phyloP scores from a whole-genome alignment of 2,329 filamentous ascomycete species.

The Corynespora cassiicola region DNA sequence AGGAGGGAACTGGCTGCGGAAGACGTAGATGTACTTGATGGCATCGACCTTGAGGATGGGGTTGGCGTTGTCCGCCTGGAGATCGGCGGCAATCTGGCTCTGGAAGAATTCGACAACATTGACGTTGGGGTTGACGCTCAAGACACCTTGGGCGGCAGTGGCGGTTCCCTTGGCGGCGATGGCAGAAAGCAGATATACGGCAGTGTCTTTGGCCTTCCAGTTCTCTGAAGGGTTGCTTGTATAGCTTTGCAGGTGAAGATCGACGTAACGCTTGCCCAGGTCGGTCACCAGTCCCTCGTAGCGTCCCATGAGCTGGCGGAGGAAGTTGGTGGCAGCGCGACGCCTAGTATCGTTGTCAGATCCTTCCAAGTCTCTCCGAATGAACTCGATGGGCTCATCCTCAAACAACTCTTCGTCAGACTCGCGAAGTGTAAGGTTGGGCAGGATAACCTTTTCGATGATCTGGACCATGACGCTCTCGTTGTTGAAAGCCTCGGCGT shows the following conservation, averaged over 20 bases:
- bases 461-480: conserved; percentile 81
- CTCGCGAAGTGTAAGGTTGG: conserved; percentile 89
- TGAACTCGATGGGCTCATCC: conserved; percentile 98
- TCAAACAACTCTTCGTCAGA: conserved; percentile 96
- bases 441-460: conserved; percentile 93
- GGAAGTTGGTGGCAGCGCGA: conserved; percentile 91
- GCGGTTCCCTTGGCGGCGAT: conserved; percentile 91
- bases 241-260: conserved; percentile 80
- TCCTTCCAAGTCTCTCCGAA: conserved; percentile 90
- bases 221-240: conserved; percentile 70
- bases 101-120: conserved; percentile 96
- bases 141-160: conserved; percentile 87
- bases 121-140: conserved; percentile 80
- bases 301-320: conserved; percentile 85
- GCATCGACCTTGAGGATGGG: conserved; percentile 95
- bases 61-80: conserved; percentile 74
- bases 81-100: conserved; percentile 86
- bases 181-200: conserved; percentile 94
- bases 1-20: conserved; percentile 91
- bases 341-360: conserved; percentile 94
- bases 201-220: conserved; percentile 98
- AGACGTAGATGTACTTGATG: conserved; percentile 97
- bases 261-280: conserved; percentile 87
- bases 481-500: conserved; percentile 86
- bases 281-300: conserved; percentile 85